Conservation (phyloP, 2,329 filamentous ascomycete species). For the Colletotrichum sp. region DNA sequence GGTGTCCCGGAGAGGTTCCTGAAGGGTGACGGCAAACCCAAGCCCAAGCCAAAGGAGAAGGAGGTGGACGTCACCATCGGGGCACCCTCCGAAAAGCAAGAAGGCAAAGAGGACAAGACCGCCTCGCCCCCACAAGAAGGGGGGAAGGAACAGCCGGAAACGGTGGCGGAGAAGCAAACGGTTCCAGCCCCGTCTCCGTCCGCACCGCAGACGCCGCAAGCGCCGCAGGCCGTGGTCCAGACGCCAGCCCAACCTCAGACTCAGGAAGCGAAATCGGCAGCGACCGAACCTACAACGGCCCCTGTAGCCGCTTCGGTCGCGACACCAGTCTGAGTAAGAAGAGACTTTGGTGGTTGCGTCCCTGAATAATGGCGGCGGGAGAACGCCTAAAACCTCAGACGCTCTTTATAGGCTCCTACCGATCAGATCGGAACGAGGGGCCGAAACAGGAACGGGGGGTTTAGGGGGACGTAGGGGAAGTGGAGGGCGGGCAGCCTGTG, state of each 20-base stretch:
- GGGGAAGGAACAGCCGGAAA: neutral
- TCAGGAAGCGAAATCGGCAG: neutral
- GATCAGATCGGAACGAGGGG: slow-evolving; percentile 1
- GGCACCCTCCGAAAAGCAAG: slow-evolving; percentile 21
- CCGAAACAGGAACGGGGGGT: slow-evolving; percentile 7
- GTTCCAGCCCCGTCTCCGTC: slow-evolving; percentile 4
- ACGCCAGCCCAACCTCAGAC: neutral
- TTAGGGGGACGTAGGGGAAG: neutral
- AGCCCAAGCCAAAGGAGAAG: slow-evolving; percentile 20
- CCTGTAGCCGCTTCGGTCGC: neutral
- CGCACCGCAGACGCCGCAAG: neutral
- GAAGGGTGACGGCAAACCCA: slow-evolving; percentile 32
- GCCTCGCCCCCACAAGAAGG: neutral
- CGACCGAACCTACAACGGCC: neutral
- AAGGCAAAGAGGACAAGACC: slow-evolving; percentile 10
- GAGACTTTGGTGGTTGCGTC: neutral
- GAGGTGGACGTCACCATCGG: slow-evolving; percentile 8
- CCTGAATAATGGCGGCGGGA: neutral
- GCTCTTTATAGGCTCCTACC: neutral
- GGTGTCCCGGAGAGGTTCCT: slow-evolving; percentile 84
- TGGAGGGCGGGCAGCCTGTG: neutral
- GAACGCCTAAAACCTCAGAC: neutral
- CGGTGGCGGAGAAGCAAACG: neutral
- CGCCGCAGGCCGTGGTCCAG: neutral
- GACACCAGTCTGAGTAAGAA: slow-evolving; percentile 2